These are phyloP conservation scores for Dioszegia crocea DNA, from an alignment of 768 basidiomycete species.

Conservation along the genomic window DNA sequence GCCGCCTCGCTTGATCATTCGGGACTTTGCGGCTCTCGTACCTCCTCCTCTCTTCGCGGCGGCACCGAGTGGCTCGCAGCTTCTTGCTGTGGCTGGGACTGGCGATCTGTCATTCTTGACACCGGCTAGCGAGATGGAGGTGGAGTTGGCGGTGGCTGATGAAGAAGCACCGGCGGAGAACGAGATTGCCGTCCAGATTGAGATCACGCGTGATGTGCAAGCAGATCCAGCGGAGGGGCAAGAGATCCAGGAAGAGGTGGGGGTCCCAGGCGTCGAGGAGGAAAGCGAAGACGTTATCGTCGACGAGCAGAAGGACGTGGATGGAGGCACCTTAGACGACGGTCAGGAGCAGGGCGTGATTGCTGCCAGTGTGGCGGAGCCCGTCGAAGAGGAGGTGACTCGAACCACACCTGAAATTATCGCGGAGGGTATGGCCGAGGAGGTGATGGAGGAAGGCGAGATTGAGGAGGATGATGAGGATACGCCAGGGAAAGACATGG, in stretches of 20 bases:
- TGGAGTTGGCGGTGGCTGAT: conserved; percentile 2
- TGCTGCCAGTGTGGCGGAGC: too few species aligned
- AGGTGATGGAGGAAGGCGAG: not conserved
- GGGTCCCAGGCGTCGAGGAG: too few species aligned
- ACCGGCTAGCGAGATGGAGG: conserved; percentile 4
- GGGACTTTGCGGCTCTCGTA: not conserved
- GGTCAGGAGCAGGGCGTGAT: too few species aligned
- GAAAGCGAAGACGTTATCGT: too few species aligned
- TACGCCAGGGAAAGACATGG: not conserved
- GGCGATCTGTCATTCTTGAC: not conserved
- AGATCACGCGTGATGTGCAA: too few species aligned
- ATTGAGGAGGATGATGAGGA: not conserved
- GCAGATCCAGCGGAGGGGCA: too few species aligned
- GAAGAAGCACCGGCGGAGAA: not conserved
- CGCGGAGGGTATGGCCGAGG: not conserved
- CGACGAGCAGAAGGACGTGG: too few species aligned
- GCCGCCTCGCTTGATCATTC: not conserved
- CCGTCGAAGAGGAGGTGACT: not conserved
- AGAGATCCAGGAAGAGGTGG: too few species aligned
- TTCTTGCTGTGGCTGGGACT: not conserved
- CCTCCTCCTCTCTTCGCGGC: not conserved
- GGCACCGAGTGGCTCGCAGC: not conserved
- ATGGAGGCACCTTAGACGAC: too few species aligned
- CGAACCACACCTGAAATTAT: not conserved
- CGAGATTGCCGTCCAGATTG: too few species aligned